Percentiles rank a stretch among this genome's conserved stretches.
Evolutionary conservation across 257 asterid species (phyloP).

Genomic region (Nemophila menziesii): DNA sequence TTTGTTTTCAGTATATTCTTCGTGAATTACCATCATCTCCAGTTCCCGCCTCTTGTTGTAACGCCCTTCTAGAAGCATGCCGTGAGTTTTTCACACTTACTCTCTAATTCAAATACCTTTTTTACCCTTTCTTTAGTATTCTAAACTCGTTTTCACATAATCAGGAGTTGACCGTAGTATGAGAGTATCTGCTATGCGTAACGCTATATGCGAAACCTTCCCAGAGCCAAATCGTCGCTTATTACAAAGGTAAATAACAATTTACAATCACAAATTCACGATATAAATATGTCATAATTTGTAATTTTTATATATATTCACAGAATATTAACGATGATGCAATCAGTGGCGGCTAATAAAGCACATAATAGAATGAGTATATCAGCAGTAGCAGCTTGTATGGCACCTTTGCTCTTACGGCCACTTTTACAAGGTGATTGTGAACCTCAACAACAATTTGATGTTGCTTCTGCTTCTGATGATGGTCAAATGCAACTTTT

Average conservation of each 20-base stretch:
- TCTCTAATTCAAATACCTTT: background rate
- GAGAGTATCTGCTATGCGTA: slow-evolving; percentile 73
- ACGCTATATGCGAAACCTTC: slow-evolving; percentile 93
- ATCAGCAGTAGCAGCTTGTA: slow-evolving; percentile 99
- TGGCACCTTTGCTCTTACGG: slow-evolving; percentile 98
- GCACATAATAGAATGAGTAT: slow-evolving; percentile 78
- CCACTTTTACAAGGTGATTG: slow-evolving; percentile 98
- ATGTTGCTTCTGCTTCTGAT: slow-evolving; percentile 72
- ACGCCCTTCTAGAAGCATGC: slow-evolving; percentile 88
- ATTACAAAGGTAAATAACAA: slow-evolving; percentile 58
- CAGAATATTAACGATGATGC: slow-evolving; percentile 96
- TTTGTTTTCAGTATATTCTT: slow-evolving; percentile 57
- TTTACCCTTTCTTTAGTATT: background rate
- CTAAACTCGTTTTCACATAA: slow-evolving; percentile 15
- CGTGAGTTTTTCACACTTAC: slow-evolving; percentile 36
- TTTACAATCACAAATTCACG: too few relatives aligned
- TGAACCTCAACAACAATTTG: slow-evolving; percentile 58
- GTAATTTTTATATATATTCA: background rate
- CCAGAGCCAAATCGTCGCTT: slow-evolving; percentile 97
- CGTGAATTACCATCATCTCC: slow-evolving; percentile 98
- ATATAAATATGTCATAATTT: background rate
- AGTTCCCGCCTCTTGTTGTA: slow-evolving; percentile 99
- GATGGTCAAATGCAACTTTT: slow-evolving; percentile 85
- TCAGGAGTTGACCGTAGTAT: slow-evolving; percentile 77
- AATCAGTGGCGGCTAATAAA: slow-evolving; percentile 68